phyloP scores from a whole-genome alignment of 2,329 filamentous ascomycete species.

The Emergomyces pasteurianus region DNA sequence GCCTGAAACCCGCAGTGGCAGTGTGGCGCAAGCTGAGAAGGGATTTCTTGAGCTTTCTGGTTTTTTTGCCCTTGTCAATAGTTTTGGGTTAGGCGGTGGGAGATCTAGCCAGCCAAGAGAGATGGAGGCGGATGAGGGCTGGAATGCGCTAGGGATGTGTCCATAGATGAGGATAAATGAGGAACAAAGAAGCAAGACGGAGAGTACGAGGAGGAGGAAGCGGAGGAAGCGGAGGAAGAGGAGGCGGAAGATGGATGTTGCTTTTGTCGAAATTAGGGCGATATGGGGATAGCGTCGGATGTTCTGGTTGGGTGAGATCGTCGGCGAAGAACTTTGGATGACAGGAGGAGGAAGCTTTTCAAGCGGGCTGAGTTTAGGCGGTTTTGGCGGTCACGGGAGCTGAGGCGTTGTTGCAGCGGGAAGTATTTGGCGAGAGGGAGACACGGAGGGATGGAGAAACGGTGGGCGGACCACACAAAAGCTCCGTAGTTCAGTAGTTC shows the following conservation, averaged over 20 bases:
- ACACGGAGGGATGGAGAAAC: too few species aligned
- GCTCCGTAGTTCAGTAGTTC: neutral
- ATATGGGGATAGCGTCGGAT: neutral
- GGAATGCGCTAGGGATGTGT: neutral
- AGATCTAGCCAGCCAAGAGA: neutral
- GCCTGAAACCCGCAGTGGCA: constrained; percentile 21
- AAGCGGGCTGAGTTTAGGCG: neutral
- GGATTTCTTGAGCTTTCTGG: constrained; percentile 14
- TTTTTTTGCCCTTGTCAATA: neutral
- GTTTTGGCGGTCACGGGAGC: neutral
- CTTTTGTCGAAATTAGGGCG: neutral
- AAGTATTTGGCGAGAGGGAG: neutral
- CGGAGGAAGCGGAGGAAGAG: neutral
- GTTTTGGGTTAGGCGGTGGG: neutral
- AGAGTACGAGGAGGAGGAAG: neutral
- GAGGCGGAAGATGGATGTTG: neutral
- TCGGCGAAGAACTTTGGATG: neutral
- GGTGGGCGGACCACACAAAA: too few species aligned
- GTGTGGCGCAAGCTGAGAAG: constrained; percentile 38
- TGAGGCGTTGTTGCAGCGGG: neutral
- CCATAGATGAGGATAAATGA: neutral
- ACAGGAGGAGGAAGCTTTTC: neutral
- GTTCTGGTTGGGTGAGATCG: neutral
- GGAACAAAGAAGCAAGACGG: neutral
- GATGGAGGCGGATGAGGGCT: neutral